Conservation (phyloP, 495 filamentous ascomycete species). For the Penicillium robsamsonii region DNA sequence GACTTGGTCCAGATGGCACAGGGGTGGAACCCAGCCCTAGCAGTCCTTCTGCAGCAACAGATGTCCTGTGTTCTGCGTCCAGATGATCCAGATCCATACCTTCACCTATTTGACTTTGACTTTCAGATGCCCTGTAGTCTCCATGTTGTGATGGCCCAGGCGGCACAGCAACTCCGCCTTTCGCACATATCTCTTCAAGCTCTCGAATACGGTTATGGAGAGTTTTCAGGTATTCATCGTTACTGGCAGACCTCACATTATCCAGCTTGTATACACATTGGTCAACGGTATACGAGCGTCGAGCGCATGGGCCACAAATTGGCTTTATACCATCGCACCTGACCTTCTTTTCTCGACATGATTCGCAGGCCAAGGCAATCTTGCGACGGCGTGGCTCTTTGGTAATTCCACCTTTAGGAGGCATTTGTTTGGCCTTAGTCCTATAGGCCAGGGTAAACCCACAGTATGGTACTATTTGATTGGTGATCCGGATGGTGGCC, state of each 20-base stretch:
- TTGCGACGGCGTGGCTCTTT: constrained; percentile 28
- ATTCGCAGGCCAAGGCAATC: constrained; percentile 36
- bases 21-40: constrained; percentile 20
- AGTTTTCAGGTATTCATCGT: constrained; percentile 38
- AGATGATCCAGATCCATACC: constrained; percentile 4
- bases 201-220: constrained; percentile 40
- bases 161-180: constrained; percentile 31
- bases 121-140: constrained; percentile 2
- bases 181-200: constrained; percentile 34
- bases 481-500: constrained; percentile 6
- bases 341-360: constrained; percentile 42
- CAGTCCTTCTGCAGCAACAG: constrained; percentile 26
- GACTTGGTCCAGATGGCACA: neutral
- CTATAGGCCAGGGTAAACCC: constrained; percentile 1
- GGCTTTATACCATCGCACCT: constrained; percentile 46
- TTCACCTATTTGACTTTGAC: neutral
- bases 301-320: constrained; percentile 42
- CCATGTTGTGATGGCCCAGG: constrained; percentile 6
- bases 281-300: constrained; percentile 33
- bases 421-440: constrained; percentile 16
- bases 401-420: constrained; percentile 12
- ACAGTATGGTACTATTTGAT: neutral
- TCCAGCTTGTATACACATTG: constrained; percentile 40
- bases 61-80: constrained; percentile 21
- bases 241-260: constrained; percentile 38